Conservation (phyloP, 352 stramenopile species). For the Globisporangium camurandrum region DNA sequence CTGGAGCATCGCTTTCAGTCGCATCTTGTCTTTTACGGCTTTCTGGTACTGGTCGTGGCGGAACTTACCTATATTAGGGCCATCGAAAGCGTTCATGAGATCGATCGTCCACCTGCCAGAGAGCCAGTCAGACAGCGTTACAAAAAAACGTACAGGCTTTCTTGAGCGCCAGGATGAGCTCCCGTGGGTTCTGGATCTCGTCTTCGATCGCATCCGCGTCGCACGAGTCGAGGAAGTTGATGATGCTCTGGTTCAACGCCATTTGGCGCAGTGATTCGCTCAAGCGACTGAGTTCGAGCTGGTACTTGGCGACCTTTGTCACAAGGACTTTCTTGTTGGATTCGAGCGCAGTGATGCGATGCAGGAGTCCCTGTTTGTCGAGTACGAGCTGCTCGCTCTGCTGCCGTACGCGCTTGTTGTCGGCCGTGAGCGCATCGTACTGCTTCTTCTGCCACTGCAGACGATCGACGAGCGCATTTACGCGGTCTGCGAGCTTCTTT, state of each 20-base stretch:
- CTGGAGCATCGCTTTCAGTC: conserved; percentile 62
- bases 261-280: conserved; percentile 35
- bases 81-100: neutral
- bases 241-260: conserved; percentile 66
- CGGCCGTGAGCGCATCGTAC: conserved; percentile 42
- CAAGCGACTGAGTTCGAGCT: conserved; percentile 63
- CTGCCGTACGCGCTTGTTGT: conserved; percentile 47
- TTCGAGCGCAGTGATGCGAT: conserved; percentile 40
- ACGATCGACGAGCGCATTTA: conserved; percentile 56
- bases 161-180: conserved; percentile 71
- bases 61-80: conserved; percentile 37
- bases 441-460: conserved; percentile 79
- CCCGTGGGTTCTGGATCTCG: conserved; percentile 67
- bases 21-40: conserved; percentile 68
- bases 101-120: neutral
- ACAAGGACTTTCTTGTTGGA: conserved; percentile 43
- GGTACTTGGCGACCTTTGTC: conserved; percentile 69
- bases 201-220: conserved; percentile 61
- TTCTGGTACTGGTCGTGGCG: conserved; percentile 81
- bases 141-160: conserved; percentile 49
- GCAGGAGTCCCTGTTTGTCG: conserved; percentile 56
- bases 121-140: neutral
- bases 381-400: conserved; percentile 56
- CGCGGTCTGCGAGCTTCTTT: conserved; percentile 34
- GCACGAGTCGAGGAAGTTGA: conserved; percentile 64